These are phyloP conservation scores for Hyaloscypha bicolor DNA, from an alignment of 495 filamentous ascomycete genomes.

Conservation along the genomic window DNA sequence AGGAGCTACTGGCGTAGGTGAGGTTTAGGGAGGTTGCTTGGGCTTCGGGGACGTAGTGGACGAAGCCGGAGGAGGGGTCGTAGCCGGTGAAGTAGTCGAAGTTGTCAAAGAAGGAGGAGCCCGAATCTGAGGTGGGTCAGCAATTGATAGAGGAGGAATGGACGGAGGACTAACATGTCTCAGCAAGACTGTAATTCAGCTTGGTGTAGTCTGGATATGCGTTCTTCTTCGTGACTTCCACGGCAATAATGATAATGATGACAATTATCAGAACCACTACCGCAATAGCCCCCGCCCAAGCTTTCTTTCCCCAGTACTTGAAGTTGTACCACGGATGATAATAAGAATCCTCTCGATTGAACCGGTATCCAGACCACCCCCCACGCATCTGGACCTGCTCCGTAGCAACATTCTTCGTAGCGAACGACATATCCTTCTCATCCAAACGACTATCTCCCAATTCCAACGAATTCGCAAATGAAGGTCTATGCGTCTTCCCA, in stretches of 20 bases:
- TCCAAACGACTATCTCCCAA: background rate
- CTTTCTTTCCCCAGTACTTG: slow-evolving; percentile 50
- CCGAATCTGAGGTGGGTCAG: slow-evolving; percentile 39
- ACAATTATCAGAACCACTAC: slow-evolving; percentile 48
- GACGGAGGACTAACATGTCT: slow-evolving; percentile 42
- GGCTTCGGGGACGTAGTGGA: slow-evolving; percentile 43
- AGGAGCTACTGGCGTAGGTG: slow-evolving; percentile 48
- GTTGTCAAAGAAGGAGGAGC: slow-evolving; percentile 46
- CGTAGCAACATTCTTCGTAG: slow-evolving; percentile 10
- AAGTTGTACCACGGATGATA: slow-evolving; percentile 48
- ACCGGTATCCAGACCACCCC: slow-evolving; percentile 14
- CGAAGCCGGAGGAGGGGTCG: slow-evolving; percentile 55
- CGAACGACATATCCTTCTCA: slow-evolving; percentile 20
- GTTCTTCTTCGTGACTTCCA: slow-evolving; percentile 46
- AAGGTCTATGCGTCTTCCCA: slow-evolving; percentile 6
- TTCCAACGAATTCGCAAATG: slow-evolving; percentile 13
- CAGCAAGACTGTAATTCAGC: slow-evolving; percentile 51
- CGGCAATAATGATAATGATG: slow-evolving; percentile 56
- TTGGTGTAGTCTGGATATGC: slow-evolving; percentile 56
- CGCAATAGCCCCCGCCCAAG: slow-evolving; percentile 41
- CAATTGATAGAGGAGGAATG: background rate
- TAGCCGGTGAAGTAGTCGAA: slow-evolving; percentile 56
- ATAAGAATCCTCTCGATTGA: slow-evolving; percentile 18
- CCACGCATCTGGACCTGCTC: background rate
- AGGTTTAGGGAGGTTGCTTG: slow-evolving; percentile 48